Evolutionary conservation across 176 grass and related monocot species (phyloP), one percentile per base, ranked within the genome.

Genomic region (Avena insularis): DNA sequence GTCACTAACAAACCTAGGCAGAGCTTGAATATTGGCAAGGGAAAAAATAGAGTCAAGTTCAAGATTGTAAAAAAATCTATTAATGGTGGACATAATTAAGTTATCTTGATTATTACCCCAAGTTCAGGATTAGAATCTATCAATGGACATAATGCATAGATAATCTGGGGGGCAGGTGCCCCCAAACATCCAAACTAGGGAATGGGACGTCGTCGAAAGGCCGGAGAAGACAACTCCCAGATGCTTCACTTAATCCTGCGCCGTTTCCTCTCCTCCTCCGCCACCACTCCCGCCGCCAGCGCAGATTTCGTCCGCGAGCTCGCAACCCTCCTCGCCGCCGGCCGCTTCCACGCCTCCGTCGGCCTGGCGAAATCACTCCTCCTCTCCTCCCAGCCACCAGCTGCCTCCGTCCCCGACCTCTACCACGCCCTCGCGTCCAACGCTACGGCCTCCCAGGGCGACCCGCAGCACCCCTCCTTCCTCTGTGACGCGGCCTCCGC

Each of bases 271-370:
- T 61, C 69, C 71, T 20, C 62, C 51, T 16, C 51, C 61, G 10
- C 53, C 61, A 8, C 51, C 71, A 21, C 61, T 35, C 8, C 77
- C 55, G 49, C 56, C 57, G 59, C 73, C 46, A 46, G 75, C 50
- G 27, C 49, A 12, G 45, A 45, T 58, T 84, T 65, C 11, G 62
- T 90, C 54, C 8, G 8, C 55, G 43, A 90, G n/a, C 84, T 90
- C 63, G 48, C 90, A 40, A 72, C 57, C 48, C 64, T 86, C 78
- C 64, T 90, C 66, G 65, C 74, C 73, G 45, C 84, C 35, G 74
- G 89, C 27, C 88, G 93, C 50, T 90, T 92, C 87, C 61, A 86
- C 75, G 86, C 79, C 88, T 45, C 87, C 53, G 72, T 92, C 15
- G 27, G 20, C 45, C 79, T 88, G 1, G 78, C 90, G 10, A 86